Percentiles rank a stretch among this genome's conserved stretches.
phyloP scores from a whole-genome alignment of 805 yeast genomes.

The Suhomyces xylopsoci region DNA sequence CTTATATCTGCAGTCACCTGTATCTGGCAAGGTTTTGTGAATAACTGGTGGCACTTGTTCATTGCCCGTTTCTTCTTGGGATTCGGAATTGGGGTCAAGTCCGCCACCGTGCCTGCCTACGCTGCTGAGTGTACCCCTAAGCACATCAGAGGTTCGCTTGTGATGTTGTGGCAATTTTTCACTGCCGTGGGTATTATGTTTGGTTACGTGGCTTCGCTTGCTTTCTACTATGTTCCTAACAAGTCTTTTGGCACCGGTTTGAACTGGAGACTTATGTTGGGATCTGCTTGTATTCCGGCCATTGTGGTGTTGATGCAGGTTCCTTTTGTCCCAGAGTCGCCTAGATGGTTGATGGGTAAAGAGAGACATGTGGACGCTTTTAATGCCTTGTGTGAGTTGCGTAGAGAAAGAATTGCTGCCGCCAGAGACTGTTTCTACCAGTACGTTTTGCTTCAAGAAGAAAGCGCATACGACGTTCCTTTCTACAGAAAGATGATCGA shows the following conservation, averaged over 20 bases:
- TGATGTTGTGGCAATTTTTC: conserved; percentile 72
- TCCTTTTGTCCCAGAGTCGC: conserved; percentile 63
- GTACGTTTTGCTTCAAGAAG: conserved; percentile 57
- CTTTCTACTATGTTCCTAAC: conserved; percentile 52
- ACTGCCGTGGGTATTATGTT: conserved; percentile 73
- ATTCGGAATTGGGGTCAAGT: conserved; percentile 63
- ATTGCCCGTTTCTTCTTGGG: conserved; percentile 58
- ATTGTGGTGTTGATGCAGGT: conserved; percentile 50
- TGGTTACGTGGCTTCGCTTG: conserved; percentile 59
- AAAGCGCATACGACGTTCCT: conserved; percentile 47
- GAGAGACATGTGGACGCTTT: conserved; percentile 49
- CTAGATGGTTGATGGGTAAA: conserved; percentile 64
- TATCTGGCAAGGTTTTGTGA: conserved; percentile 65
- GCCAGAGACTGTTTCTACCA: conserved; percentile 66
- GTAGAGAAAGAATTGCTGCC: conserved; percentile 50
- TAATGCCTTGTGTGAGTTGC: conserved; percentile 44
- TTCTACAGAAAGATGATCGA: conserved; percentile 48
- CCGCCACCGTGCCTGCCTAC: conserved; percentile 66
- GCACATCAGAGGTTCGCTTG: conserved; percentile 58
- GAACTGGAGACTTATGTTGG: conserved; percentile 66
- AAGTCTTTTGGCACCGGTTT: conserved; percentile 44
- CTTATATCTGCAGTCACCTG: conserved; percentile 56
- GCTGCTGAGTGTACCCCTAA: conserved; percentile 63
- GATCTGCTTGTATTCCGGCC: conserved; percentile 57
- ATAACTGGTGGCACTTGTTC: conserved; percentile 59